Percentiles rank a stretch among this genome's conserved stretches.
phyloP scores from a whole-genome alignment of 805 yeast genomes.

The Cyberlindnera mrakii region DNA sequence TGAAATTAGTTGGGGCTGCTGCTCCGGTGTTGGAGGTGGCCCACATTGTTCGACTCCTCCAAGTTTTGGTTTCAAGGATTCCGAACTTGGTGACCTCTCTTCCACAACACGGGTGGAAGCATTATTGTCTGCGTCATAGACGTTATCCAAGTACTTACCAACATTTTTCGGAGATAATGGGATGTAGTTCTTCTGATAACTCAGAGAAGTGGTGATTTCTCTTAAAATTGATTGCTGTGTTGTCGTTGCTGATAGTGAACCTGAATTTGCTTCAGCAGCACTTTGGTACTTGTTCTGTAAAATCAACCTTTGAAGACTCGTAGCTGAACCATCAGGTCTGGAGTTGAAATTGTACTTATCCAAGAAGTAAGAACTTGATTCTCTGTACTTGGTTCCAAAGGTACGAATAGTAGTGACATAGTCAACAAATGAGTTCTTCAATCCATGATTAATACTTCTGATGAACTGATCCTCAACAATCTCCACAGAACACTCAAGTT shows the following conservation, averaged over 20 bases:
- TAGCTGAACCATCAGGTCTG: constrained; percentile 5
- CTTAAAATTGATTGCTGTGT: constrained; percentile 2
- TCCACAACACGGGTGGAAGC: not conserved
- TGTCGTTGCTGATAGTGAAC: constrained; percentile 1
- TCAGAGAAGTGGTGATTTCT: constrained; percentile 1
- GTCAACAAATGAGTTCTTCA: constrained; percentile 40
- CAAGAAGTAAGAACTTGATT: constrained; percentile 17
- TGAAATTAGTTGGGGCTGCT: not conserved
- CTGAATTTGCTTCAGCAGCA: not conserved
- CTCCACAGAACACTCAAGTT: constrained; percentile 41
- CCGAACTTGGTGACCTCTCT: not conserved
- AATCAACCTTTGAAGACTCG: constrained; percentile 22
- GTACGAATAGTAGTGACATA: constrained; percentile 27
- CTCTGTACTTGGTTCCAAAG: constrained; percentile 14
- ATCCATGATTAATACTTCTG: constrained; percentile 38
- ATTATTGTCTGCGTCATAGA: constrained; percentile 1
- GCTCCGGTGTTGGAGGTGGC: constrained; percentile 7
- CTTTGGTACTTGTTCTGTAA: constrained; percentile 17
- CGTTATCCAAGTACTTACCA: constrained; percentile 17
- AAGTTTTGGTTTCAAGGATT: too few species aligned
- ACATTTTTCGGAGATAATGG: constrained; percentile 14
- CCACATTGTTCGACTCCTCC: not conserved
- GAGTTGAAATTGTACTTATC: constrained; percentile 11
- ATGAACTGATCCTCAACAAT: constrained; percentile 47
- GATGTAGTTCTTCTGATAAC: constrained; percentile 7